A percentile compares a stretch with the other conserved stretches of the same genome.
Evolutionary conservation across 495 filamentous ascomycete genomes (phyloP).

Genomic region (Sporormia fimetaria): DNA sequence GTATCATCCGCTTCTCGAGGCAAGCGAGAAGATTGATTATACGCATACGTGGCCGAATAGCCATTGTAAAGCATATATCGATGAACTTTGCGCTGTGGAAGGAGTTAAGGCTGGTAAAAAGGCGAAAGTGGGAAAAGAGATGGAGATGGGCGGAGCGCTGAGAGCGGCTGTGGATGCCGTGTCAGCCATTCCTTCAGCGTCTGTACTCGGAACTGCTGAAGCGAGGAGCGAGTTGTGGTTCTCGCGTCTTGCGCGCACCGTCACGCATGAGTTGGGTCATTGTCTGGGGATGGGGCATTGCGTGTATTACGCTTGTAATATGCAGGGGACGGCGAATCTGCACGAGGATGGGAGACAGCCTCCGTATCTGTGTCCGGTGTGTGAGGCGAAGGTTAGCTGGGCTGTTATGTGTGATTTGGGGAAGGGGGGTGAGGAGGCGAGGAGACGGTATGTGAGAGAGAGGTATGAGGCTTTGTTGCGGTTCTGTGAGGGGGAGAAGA

Average conservation of each 20-base stretch:
- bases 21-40: slow-evolving; percentile 35
- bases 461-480: slow-evolving; percentile 7
- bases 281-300: slow-evolving; percentile 57
- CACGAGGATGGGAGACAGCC: slow-evolving; percentile 55
- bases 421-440: slow-evolving; percentile 4
- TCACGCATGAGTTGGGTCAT: slow-evolving; percentile 53
- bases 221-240: slow-evolving; percentile 42
- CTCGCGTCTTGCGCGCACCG: slow-evolving; percentile 45
- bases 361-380: slow-evolving; percentile 55
- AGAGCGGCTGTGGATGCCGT: slow-evolving; percentile 10
- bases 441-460: slow-evolving; percentile 6
- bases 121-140: neutral
- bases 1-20: slow-evolving; percentile 47
- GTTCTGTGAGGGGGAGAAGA: slow-evolving; percentile 3
- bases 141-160: slow-evolving; percentile 1
- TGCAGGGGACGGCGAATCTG: slow-evolving; percentile 52
- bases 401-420: slow-evolving; percentile 30
- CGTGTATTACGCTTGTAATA: slow-evolving; percentile 56
- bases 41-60: slow-evolving; percentile 52
- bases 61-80: slow-evolving; percentile 46
- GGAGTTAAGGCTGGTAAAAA: slow-evolving; percentile 2
- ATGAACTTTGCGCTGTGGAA: slow-evolving; percentile 25
- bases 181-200: slow-evolving; percentile 1
- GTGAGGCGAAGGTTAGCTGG: slow-evolving; percentile 43
- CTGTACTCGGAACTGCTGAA: slow-evolving; percentile 4